Percentiles rank a stretch among this genome's conserved stretches.
Evolutionary conservation across 208 protist genomes (phyloP).

Genomic region (Crithidia acanthocephali): DNA sequence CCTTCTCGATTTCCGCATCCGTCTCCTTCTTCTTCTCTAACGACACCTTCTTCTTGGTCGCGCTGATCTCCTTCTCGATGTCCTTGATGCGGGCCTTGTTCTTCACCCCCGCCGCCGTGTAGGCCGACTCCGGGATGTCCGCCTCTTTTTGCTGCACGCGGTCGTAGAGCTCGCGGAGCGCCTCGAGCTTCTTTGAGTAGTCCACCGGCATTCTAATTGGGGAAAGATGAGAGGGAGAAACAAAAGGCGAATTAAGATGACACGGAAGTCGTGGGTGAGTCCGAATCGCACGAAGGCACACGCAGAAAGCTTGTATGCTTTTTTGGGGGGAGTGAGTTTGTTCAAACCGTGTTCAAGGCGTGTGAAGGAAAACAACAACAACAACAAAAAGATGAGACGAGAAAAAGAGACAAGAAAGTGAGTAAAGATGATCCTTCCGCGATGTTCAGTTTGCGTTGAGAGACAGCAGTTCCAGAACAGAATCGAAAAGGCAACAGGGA

Average conservation of each 20-base stretch:
- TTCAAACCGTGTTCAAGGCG: too few species aligned
- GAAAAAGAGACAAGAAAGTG: not conserved
- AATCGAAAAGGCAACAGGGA: too few species aligned
- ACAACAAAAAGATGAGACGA: not conserved
- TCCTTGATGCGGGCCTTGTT: slow-evolving; percentile 89
- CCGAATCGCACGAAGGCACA: not conserved
- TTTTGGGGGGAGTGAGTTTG: too few species aligned
- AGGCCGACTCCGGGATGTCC: slow-evolving; percentile 45
- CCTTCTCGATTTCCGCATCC: slow-evolving; percentile 54
- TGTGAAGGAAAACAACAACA: not conserved
- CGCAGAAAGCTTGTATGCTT: not conserved
- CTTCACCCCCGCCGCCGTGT: slow-evolving; percentile 69
- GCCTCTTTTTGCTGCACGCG: slow-evolving; percentile 66
- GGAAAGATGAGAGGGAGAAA: slow-evolving; percentile 1
- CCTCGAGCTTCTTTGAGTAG: slow-evolving; percentile 45
- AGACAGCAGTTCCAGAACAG: too few species aligned
- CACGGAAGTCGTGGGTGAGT: not conserved
- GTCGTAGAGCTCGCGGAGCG: slow-evolving; percentile 69
- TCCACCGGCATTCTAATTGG: slow-evolving; percentile 33
- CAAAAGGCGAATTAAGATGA: not conserved
- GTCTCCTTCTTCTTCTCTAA: slow-evolving; percentile 64
- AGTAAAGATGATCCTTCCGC: too few species aligned
- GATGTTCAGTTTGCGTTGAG: too few species aligned
- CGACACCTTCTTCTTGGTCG: slow-evolving; percentile 69
- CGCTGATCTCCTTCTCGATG: slow-evolving; percentile 89